Evolutionary conservation across 345 rosid species (phyloP).

Genomic region (Gossypium ekmanianum): DNA sequence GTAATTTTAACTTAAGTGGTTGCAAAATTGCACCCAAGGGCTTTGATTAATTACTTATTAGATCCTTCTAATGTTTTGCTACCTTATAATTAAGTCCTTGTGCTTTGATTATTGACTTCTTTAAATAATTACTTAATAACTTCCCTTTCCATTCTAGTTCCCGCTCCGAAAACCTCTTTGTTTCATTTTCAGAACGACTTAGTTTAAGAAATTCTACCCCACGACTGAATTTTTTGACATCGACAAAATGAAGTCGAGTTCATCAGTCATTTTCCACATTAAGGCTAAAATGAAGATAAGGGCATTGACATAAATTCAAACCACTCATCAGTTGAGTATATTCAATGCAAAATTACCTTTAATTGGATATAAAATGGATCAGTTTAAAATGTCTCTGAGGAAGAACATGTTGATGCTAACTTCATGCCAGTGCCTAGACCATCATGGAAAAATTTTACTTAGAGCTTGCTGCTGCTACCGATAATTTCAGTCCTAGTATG

Average conservation of each 20-base stretch:
- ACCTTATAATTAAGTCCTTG: too few species aligned
- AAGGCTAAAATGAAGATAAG: neutral
- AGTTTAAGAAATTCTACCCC: too few species aligned
- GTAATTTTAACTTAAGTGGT: too few species aligned
- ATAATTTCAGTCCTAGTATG: slow-evolving; percentile 46
- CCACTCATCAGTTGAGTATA: neutral
- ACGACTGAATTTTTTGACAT: too few species aligned
- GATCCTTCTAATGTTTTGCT: too few species aligned
- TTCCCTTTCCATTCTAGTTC: too few species aligned
- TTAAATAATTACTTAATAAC: too few species aligned
- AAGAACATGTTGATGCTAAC: slow-evolving; percentile 27
- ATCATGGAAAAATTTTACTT: slow-evolving; percentile 53
- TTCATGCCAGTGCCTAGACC: slow-evolving; percentile 32
- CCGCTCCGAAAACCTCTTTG: too few species aligned
- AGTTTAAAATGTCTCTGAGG: slow-evolving; percentile 24
- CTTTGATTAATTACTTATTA: too few species aligned
- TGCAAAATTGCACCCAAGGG: too few species aligned
- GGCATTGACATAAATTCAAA: neutral
- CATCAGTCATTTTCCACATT: slow-evolving; percentile 6
- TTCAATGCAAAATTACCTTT: neutral
- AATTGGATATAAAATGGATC: neutral
- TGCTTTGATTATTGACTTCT: too few species aligned
- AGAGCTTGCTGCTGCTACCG: slow-evolving; percentile 55
- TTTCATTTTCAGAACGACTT: too few species aligned
- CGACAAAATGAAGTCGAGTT: slow-evolving; percentile 7